Percentiles rank a stretch among this genome's conserved stretches.
Evolutionary conservation across 495 filamentous ascomycete species (phyloP).

Genomic region (Penicillium silybi): DNA sequence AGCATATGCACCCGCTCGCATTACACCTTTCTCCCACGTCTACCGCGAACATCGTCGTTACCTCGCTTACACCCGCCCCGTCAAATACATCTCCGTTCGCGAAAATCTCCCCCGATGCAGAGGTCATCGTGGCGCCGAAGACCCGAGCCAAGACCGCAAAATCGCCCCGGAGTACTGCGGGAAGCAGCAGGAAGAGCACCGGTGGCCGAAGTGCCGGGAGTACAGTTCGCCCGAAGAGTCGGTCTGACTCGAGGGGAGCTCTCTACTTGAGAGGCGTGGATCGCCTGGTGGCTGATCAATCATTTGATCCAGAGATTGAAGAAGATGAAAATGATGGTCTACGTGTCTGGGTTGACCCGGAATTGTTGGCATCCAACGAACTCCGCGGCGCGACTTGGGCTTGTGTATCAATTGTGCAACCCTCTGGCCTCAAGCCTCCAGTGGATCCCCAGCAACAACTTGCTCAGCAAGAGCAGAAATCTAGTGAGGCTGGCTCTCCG

Average conservation of each 20-base stretch:
- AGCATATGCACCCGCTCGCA: constrained; percentile 72
- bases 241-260: constrained; percentile 55
- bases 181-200: constrained; percentile 63
- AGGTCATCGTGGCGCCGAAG: constrained; percentile 96
- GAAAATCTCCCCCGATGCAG: constrained; percentile 88
- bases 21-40: constrained; percentile 94
- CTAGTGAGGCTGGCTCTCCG: constrained; percentile 54
- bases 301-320: constrained; percentile 61
- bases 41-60: constrained; percentile 84
- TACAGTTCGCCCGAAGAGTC: constrained; percentile 58
- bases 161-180: constrained; percentile 64
- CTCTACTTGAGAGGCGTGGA: constrained; percentile 78
- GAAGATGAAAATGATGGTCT: constrained; percentile 57
- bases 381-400: constrained; percentile 71
- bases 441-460: constrained; percentile 70
- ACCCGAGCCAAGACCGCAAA: constrained; percentile 57
- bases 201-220: constrained; percentile 68
- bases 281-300: constrained; percentile 58
- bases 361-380: constrained; percentile 61
- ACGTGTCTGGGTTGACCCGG: constrained; percentile 78
- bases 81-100: constrained; percentile 71
- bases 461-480: constrained; percentile 54
- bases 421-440: constrained; percentile 70
- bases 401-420: constrained; percentile 71
- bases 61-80: constrained; percentile 70